Conservation (phyloP, 768 basidiomycete genomes). For the Termitomyces sp. region DNA sequence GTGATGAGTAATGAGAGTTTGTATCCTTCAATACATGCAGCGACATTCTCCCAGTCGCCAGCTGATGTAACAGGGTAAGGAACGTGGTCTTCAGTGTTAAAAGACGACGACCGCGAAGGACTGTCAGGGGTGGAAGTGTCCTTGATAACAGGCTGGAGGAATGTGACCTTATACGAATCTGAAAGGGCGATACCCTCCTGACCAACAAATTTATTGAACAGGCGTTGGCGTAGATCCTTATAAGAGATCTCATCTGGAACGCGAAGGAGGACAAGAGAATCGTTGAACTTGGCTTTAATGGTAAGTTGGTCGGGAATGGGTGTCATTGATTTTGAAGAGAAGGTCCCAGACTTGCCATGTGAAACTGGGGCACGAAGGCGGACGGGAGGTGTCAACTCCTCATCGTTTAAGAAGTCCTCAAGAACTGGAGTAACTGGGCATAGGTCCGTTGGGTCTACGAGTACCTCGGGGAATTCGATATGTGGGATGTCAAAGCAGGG, state of each 20-base stretch:
- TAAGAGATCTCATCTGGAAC: slow-evolving; percentile 44
- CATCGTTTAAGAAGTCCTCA: slow-evolving; percentile 1
- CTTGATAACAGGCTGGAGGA: slow-evolving; percentile 35
- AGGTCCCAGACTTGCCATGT: slow-evolving; percentile 22
- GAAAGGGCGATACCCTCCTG: slow-evolving; percentile 55
- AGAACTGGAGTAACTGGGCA: slow-evolving; percentile 7
- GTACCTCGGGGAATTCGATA: slow-evolving; percentile 27
- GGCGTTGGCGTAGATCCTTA: slow-evolving; percentile 48
- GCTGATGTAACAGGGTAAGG: slow-evolving; percentile 50
- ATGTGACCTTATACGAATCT: slow-evolving; percentile 52
- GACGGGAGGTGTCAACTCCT: slow-evolving; percentile 6
- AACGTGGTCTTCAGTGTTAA: slow-evolving; percentile 24
- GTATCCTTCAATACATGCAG: slow-evolving; percentile 36
- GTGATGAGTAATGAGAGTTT: slow-evolving; percentile 61
- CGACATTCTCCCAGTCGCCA: slow-evolving; percentile 56
- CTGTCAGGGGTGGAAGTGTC: slow-evolving; percentile 22
- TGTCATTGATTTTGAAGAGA: slow-evolving; percentile 21
- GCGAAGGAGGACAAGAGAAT: slow-evolving; percentile 62
- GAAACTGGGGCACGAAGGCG: slow-evolving; percentile 5
- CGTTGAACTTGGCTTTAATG: slow-evolving; percentile 64
- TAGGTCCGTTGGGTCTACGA: slow-evolving; percentile 18
- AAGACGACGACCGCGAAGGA: slow-evolving; percentile 31
- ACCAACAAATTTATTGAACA: slow-evolving; percentile 65
- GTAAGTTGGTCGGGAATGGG: slow-evolving; percentile 33
- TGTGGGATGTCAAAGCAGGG: slow-evolving; percentile 33